Base-by-base conservation (phyloP, 2,329 filamentous ascomycete species). In the Trichoderma arundinaceum region DNA sequence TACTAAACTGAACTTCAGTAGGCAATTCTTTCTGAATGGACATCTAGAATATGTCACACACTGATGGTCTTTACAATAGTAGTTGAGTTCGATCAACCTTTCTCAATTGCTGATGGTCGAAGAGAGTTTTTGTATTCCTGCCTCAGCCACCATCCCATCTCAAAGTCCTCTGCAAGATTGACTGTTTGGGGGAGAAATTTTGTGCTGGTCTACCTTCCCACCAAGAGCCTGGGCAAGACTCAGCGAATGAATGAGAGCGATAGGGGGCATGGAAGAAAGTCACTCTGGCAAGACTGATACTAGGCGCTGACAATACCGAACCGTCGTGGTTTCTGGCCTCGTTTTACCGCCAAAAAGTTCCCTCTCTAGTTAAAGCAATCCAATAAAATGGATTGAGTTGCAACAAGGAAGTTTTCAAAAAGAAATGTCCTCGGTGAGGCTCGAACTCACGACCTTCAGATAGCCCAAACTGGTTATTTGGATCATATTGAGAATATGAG, bases 401-500 rank as follows among this genome's bases (percentile, higher is more conserved):
- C 15, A 22, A 46, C 41, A 2, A 19, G 17, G 19, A 9, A 19
- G 19, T 19, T 6, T 19, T 17, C 4, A 19, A 69, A 69, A 67
- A 66, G 52, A 35, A 12, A 28, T 79, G 78, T 79, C 77, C 78
- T 79, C 74, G 74, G 78, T 75, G 77, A 82, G 79, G 72, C 74
- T 80, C 77, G 83, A 84, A 77, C 83, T 84, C 79, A 76, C 77
- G 79, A 79, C 78, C 79, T 81, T 80, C 80, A 79, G 72, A 74
- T 74, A 38, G 64, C 72, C 68, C 70, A 71, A 68, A 53, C 57
- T 66, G 49, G n/a, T 19, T 57, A 74, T 77, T 77, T 70, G 69
- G 67, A 69, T 72, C 67, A 71, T 51, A 66, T 58, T 35, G 43
- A 41, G 22, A 54, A 66, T 66, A 62, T 63, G 69, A 72, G 71